phyloP scores from a whole-genome alignment of 2,329 filamentous ascomycete genomes.

The Madurella fahalii region DNA sequence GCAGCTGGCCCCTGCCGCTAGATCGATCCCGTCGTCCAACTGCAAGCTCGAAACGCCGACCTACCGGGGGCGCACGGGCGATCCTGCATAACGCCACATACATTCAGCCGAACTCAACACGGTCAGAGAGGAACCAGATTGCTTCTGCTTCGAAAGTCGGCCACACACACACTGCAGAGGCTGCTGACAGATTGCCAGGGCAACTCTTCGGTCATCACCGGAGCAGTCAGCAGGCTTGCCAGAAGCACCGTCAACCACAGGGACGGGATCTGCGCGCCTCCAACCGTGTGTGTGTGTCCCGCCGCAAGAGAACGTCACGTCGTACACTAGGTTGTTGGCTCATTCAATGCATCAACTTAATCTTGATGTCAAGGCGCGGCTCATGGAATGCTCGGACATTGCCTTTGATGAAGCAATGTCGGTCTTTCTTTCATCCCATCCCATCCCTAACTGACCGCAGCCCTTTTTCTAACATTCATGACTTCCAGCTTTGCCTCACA shows the following conservation, averaged over 20 bases:
- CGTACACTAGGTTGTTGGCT: too few relatives aligned
- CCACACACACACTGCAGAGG: neutral
- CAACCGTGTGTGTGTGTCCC: too few relatives aligned
- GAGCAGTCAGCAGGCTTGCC: neutral
- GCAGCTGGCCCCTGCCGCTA: constrained; percentile 19
- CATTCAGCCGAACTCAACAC: constrained; percentile 23
- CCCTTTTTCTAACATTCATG: too few relatives aligned
- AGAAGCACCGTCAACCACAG: neutral
- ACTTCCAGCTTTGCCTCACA: too few relatives aligned
- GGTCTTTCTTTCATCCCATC: too few relatives aligned
- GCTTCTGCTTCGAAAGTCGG: neutral
- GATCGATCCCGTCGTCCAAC: constrained; percentile 18
- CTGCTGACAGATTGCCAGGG: constrained; percentile 7
- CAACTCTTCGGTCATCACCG: constrained; percentile 2
- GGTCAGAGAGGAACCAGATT: neutral
- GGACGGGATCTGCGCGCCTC: too few relatives aligned
- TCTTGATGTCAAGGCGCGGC: too few relatives aligned
- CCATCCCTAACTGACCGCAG: too few relatives aligned
- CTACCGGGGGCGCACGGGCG: constrained; percentile 23
- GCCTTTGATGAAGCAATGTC: too few relatives aligned
- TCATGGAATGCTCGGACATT: too few relatives aligned
- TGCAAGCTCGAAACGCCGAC: constrained; percentile 20
- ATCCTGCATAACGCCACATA: constrained; percentile 22
- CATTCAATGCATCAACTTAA: too few relatives aligned
- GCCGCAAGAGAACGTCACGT: too few relatives aligned